Evolutionary conservation across 331 rosid genomes (phyloP), one percentile per base, ranked within the genome.

Genomic region (Malus hybrid): DNA sequence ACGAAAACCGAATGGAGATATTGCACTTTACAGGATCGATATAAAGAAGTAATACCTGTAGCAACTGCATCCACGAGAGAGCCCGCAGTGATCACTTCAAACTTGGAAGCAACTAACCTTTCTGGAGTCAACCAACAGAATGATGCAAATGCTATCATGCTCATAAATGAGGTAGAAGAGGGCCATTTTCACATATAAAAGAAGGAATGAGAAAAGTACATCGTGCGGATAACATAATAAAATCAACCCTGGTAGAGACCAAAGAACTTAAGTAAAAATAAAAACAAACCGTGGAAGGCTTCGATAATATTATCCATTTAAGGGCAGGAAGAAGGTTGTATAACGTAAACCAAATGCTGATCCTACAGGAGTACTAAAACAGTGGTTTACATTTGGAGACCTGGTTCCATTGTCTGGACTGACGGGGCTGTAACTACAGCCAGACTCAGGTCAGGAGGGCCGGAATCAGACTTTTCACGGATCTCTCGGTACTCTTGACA

Each of bases 401-500:
- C 84, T 24, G 89, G 70, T 72, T 87, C 84, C 98, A 93, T 93
- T 28, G 83, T 87, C 85, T 91, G 98, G 33, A 80, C 74, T 34
- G 89, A 78, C 1, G 98, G 98, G 29, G 93, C 93, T 20, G 90
- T 84, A 71, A 91, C 90, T 46, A 84, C 87, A 6, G 94, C 86
- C 68, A 87, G 44, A 79, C 66, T 88, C 79, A 78, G 83, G 74
- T 78, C 81, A 29, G 80, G 66, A 60, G 85, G 48, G 69, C 76
- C 74, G 20, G 69, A 72, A 78, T 85, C 87, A 52, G 81, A 70
- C 70, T 88, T 88, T 78, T 88, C 94, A 2, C 88, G 83, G 68
- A 91, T 91, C 82, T 91, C 97, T 18, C 98, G 86, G 77, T 91
- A 89, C 85, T 93, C 98, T 89, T 93, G 98, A 81, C 98, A 93